Base-by-base conservation (phyloP, 352 stramenopile species). In the Phytophthora megakarya region DNA sequence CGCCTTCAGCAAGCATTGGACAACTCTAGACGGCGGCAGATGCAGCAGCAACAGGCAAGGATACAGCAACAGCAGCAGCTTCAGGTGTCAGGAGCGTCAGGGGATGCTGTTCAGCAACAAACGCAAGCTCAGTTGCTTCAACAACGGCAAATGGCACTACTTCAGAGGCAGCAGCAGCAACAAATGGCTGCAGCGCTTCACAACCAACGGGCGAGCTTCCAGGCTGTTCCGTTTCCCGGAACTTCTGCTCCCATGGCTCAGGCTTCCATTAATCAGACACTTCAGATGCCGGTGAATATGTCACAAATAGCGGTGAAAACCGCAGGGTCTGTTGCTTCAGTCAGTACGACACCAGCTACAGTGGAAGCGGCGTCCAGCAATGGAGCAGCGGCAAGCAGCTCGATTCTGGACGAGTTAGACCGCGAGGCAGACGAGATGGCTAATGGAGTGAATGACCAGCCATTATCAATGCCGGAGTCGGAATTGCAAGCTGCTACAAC, bases 361-460 rank as follows among this genome's bases (percentile, higher is more conserved):
- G 48, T 33, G 5, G 22, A 22, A 35, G 22, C 60, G 30, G 69
- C 57, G 5, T 10, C 67, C 7, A 65, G 15, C 19, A 66, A 50
- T 56, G 73, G 66, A 30, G 39, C 54, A 66, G 71, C 52, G 48
- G 64, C 64, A 18, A 65, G 77, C 15, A 92, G 51, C 53, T 94
- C 85, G n/a, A 96, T 96, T 50, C 49, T 96, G 47, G 87, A 96
- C 28, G 87, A 96, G 32, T 52, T 96, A 23, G 87, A 96, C 43
- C 81, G 87, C 15, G 87, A 96, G 47, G 84, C 87, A 1, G 80
- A 96, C 61, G 87, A 96, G 57, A 96, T 96, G 87, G 87, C 87
- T 1, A 90, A 92, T 49, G 81, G 84, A 15, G 68, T 93, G 16
- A 93, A 73, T 48, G 87, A 96, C 35, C 75, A 94, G 49, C 85